A percentile compares a stretch with the other conserved stretches of the same genome.
Evolutionary conservation across 768 basidiomycete genomes (phyloP).

Genomic region (Cubamyces lactineus): DNA sequence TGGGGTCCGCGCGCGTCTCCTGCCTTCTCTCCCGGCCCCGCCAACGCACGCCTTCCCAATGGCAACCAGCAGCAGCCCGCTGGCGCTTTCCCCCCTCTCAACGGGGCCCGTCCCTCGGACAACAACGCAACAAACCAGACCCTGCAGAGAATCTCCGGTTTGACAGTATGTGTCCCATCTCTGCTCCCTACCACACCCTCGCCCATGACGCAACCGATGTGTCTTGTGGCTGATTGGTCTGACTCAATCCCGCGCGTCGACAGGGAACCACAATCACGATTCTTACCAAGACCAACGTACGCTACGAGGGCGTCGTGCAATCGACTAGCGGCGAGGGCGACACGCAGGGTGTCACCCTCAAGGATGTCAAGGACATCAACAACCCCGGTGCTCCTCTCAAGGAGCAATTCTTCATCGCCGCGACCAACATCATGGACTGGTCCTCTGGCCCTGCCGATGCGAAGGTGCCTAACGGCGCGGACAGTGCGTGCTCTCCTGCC

Average conservation of each 20-base stretch:
- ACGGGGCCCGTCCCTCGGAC: conserved; percentile 44
- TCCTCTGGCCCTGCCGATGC: conserved; percentile 74
- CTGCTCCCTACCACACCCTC: conserved; percentile 14
- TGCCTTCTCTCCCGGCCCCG: conserved; percentile 60
- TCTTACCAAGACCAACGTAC: conserved; percentile 65
- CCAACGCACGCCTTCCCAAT: conserved; percentile 46
- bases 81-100: conserved; percentile 39
- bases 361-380: conserved; percentile 75
- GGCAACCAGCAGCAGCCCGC: conserved; percentile 37
- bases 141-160: conserved; percentile 66
- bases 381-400: conserved; percentile 69
- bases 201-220: conserved; percentile 20
- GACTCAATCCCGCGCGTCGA: conserved; percentile 7
- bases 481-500: conserved; percentile 54
- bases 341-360: conserved; percentile 70
- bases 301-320: conserved; percentile 73
- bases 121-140: conserved; percentile 59
- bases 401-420: conserved; percentile 69
- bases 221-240: conserved; percentile 14
- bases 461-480: conserved; percentile 52
- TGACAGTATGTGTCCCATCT: conserved; percentile 58
- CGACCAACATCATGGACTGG: conserved; percentile 74
- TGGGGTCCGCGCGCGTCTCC: conserved; percentile 77
- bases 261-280: conserved; percentile 85
- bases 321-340: conserved; percentile 68